Base-by-base conservation (phyloP, 352 stramenopile species). In the Globisporangium okanoganense region DNA sequence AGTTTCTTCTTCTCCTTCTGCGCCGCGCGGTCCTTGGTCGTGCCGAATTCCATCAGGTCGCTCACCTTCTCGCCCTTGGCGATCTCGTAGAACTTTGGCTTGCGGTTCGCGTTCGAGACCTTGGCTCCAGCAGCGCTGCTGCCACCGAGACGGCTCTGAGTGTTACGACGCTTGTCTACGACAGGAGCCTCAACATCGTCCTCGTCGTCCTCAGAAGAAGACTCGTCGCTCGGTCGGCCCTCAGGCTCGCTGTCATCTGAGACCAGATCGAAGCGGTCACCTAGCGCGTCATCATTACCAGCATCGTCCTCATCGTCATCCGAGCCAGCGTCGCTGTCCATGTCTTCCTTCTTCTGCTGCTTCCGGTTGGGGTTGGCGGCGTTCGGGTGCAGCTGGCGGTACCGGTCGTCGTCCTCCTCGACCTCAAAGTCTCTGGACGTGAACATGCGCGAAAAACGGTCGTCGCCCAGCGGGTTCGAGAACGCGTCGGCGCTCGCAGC, bases 361-460 rank as follows among this genome's bases (percentile, higher is more conserved):
- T 84, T 79, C 45, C 75, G 53, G 43, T 79, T 84, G 13, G 69
- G 72, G 44, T 87, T 87, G 16, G 78, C 75, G 50, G 91, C 91
- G 71, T 92, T 98, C 43, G 97, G 96, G 71, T 99, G 97, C 33
- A 97, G 78, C 70, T 98, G 78, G 56, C 91, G 91, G 76, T 98
- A 99, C 70, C 98, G 92, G 33, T 98, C 92, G 60, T 90, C 95
- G 43, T 98, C 83, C 65, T 98, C 85, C 76, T 99, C 97, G 66
- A 99, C 97, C 69, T 98, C 73, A 75, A 98, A 99, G 78, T 99
- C 96, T 36, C 85, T 88, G 61, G 97, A 98, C 66, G 87, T 91
- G 72, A 99, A 99, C 75, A 99, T 92, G 44, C 79, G 82, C 52
- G 93, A 90, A 70, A 99, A 99, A 63, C 97, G 96, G 70, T 99